Evolutionary conservation across 352 stramenopile genomes (phyloP).

Genomic region (Saprolegnia parasitica): DNA sequence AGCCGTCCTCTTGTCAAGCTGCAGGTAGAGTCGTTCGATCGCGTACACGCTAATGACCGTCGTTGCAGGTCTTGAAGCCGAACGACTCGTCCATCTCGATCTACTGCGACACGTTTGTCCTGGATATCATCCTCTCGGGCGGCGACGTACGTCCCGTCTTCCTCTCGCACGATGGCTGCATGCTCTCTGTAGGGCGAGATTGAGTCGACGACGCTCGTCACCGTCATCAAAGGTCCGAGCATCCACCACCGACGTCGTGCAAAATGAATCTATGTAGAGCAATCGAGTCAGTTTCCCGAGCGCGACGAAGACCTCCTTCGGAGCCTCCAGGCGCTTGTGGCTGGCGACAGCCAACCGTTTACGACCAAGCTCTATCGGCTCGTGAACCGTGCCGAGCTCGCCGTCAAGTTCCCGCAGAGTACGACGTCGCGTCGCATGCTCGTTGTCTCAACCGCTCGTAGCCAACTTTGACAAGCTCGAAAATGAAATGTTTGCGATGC

Average conservation of each 20-base stretch:
- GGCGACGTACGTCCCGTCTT: slow-evolving; percentile 41
- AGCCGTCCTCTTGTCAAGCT: slow-evolving; percentile 81
- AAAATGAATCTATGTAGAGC: slow-evolving; percentile 36
- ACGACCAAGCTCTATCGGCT: slow-evolving; percentile 78
- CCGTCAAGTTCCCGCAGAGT: slow-evolving; percentile 70
- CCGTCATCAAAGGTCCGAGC: slow-evolving; percentile 61
- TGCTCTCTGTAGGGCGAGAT: slow-evolving; percentile 35
- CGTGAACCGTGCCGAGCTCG: slow-evolving; percentile 79
- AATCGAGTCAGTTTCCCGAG: slow-evolving; percentile 80
- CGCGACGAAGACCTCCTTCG: slow-evolving; percentile 72
- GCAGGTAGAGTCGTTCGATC: slow-evolving; percentile 31
- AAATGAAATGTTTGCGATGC: slow-evolving; percentile 68
- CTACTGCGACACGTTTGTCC: slow-evolving; percentile 85
- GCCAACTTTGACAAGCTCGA: slow-evolving; percentile 84
- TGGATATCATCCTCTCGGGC: slow-evolving; percentile 74
- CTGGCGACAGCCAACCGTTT: slow-evolving; percentile 68
- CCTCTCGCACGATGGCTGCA: slow-evolving; percentile 1
- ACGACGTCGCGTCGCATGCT: slow-evolving; percentile 12
- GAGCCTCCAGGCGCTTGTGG: slow-evolving; percentile 61
- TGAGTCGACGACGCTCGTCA: slow-evolving; percentile 77
- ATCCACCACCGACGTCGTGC: neutral
- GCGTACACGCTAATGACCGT: no score
- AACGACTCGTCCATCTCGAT: slow-evolving; percentile 80
- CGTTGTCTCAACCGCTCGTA: slow-evolving; percentile 26
- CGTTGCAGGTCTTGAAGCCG: slow-evolving; percentile 68